Evolutionary conservation across 192 early-diverging fungal species (phyloP), one percentile per base, ranked within the genome.

Genomic region (Podila verticillata): DNA sequence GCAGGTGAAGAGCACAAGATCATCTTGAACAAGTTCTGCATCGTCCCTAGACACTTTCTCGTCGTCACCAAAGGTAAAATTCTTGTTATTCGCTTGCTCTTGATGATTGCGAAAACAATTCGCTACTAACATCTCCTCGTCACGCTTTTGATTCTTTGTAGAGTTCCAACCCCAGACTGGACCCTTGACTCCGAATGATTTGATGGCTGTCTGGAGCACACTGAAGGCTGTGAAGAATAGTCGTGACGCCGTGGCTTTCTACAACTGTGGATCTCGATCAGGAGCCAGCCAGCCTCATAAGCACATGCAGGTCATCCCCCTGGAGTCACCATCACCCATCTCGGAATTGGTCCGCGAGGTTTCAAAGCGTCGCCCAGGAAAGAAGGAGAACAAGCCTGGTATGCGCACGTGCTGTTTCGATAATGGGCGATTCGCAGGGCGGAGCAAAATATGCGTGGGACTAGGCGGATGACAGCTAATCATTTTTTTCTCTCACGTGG

Each of bases 271-370:
- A 61, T 54, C 73, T 10, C 28, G 59, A 28, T 88, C 88, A 9
- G 89, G 89, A 29, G 85, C 86, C 64, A 88, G 87, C 54, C 89
- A 91, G 61, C 72, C 70, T 32, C 89, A 91, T 66, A 89, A 89
- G 57, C 89, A 91, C 48, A 48, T 91, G n/a, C 89, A 91, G 61
- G 34, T 91, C 24, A 64, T 91, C 32, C 87, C 88, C 15, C 61
- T 84, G 17, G 57, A 70, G 12, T n/a, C 12, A 3, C 73, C 75
- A 7, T 72, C 86, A 20, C 89, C 89, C 19, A 87, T 90, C 24
- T 48, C 73, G 10, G 28, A 54, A n/a, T 49, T 82, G 7, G 82
- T 84, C 35, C 72, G 85, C 17, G 67, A 73, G 5, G 64, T 65
- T 24, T 56, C 80, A 7, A 68, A 83, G 64, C 78, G 69, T 51